Conservation (phyloP, 225 moss, liverwort and hornwort species). For the Bryum argenteum region DNA sequence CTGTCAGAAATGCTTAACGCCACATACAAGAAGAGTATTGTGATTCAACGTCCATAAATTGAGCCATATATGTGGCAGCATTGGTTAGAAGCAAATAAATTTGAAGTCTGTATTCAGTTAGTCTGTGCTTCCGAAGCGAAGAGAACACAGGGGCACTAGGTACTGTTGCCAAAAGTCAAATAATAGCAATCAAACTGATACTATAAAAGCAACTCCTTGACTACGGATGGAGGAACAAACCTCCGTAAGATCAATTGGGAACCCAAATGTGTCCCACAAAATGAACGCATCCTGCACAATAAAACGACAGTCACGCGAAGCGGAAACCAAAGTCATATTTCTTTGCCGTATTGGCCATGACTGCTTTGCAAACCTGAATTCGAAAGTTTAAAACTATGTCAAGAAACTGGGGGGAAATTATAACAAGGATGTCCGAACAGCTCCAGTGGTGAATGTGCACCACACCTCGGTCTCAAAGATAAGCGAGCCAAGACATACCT, state of each 20-base stretch:
- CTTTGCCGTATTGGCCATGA: neutral
- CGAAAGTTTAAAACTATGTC: neutral
- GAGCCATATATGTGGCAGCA: neutral
- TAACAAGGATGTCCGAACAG: conserved; percentile 14
- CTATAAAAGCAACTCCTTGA: neutral
- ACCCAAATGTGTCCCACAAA: conserved; percentile 66
- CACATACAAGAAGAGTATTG: neutral
- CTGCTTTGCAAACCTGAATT: neutral
- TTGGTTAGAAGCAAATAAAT: neutral
- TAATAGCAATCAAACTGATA: neutral
- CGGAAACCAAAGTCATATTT: neutral
- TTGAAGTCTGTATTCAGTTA: no score
- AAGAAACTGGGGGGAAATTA: neutral
- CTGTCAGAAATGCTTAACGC: conserved; percentile 21
- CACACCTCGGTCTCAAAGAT: neutral
- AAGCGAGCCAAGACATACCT: conserved; percentile 30
- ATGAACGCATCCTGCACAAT: conserved; percentile 57
- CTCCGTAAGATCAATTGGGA: conserved; percentile 69
- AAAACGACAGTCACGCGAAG: conserved; percentile 6
- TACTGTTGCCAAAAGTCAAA: neutral
- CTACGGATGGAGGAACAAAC: conserved; percentile 23
- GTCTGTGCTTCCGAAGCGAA: no score
- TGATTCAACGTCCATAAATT: neutral
- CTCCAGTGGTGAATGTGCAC: neutral
- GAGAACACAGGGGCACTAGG: neutral